These are phyloP conservation scores for Phlyctochytrium planicorne DNA, from an alignment of 192 early-diverging fungal genomes.

Conservation along the genomic window DNA sequence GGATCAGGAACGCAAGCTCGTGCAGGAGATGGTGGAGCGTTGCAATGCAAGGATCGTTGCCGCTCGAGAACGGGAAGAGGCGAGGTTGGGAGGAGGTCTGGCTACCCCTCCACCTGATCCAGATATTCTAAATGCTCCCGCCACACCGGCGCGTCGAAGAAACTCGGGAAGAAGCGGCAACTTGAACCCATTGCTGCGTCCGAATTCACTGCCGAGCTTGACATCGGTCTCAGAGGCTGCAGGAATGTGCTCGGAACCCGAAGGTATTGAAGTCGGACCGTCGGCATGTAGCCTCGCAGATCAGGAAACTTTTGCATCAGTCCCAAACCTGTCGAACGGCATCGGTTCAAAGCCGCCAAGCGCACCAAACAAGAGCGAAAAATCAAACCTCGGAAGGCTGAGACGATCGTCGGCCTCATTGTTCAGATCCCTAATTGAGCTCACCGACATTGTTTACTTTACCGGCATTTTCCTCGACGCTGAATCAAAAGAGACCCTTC, in stretches of 20 bases:
- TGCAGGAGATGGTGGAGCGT: conserved; percentile 37
- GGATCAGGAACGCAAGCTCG: conserved; percentile 37
- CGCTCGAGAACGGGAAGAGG: conserved; percentile 18
- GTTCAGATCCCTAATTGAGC: conserved; percentile 35
- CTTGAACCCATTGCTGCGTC: neutral
- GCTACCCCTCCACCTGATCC: neutral
- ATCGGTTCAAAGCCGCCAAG: neutral
- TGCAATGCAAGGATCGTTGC: conserved; percentile 43
- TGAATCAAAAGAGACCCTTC: conserved; percentile 6
- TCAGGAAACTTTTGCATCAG: neutral
- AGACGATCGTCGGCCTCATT: conserved; percentile 27
- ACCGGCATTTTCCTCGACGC: conserved; percentile 36
- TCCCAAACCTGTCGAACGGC: conserved; percentile 1
- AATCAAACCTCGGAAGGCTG: neutral
- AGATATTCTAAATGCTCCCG: neutral
- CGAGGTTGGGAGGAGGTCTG: neutral
- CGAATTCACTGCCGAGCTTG: neutral
- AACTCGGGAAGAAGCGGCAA: neutral
- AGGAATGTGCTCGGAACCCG: neutral
- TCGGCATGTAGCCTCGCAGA: neutral
- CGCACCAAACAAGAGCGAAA: neutral
- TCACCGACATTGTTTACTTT: conserved; percentile 36
- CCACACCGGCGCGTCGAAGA: neutral
- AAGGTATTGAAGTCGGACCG: neutral
- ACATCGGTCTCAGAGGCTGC: neutral